These are phyloP conservation scores for Pseudogymnoascus sp. DNA, from an alignment of 2,329 filamentous ascomycete species.

Conservation along the genomic window DNA sequence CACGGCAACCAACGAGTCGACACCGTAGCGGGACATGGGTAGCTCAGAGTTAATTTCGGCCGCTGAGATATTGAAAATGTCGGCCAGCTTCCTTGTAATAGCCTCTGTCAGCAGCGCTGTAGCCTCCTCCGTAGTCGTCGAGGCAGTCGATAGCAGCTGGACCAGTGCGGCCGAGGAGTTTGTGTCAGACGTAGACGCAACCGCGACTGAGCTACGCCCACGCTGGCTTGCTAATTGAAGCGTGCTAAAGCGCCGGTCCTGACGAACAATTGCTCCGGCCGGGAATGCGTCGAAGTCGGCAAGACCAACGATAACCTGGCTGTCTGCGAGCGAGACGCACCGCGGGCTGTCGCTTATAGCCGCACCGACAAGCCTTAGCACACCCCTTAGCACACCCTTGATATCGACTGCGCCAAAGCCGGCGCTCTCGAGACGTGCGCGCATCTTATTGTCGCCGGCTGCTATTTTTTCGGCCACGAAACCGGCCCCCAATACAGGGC, in stretches of 20 bases:
- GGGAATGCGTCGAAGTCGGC: background rate
- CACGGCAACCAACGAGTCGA: constrained; percentile 17
- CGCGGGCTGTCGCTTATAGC: too few species aligned
- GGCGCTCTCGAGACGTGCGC: background rate
- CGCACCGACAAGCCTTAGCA: too few species aligned
- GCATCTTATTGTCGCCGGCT: background rate
- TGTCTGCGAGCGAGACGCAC: too few species aligned
- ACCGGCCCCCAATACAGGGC: background rate
- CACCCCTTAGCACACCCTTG: constrained; percentile 17
- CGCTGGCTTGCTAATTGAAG: too few species aligned
- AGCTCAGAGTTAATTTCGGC: background rate
- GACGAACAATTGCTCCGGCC: background rate
- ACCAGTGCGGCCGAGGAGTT: background rate
- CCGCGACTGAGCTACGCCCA: too few species aligned
- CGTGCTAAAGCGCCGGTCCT: constrained; percentile 3
- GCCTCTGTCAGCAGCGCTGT: background rate
- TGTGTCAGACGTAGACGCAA: too few species aligned
- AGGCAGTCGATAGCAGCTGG: constrained; percentile 2
- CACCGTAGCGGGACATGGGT: constrained; percentile 7
- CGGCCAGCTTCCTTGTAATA: background rate
- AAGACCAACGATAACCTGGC: too few species aligned
- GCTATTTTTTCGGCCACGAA: constrained; percentile 15
- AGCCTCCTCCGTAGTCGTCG: background rate
- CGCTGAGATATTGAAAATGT: background rate
- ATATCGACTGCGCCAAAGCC: constrained; percentile 16